These are phyloP conservation scores for Jatropha multifida DNA, from an alignment of 441 rosid species.

Conservation along the genomic window DNA sequence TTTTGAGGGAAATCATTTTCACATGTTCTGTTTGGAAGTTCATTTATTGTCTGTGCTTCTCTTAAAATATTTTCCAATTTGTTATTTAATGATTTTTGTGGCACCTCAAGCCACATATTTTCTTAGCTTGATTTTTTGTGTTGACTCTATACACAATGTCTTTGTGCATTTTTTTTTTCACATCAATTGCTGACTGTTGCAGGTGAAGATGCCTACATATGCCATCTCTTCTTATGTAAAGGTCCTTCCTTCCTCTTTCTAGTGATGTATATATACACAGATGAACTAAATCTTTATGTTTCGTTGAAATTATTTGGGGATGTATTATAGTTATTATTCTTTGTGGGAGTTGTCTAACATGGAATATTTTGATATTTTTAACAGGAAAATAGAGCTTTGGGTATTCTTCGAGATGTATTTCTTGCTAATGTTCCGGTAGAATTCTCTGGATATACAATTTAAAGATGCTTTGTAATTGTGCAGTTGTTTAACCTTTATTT, in stretches of 20 bases:
- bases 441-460: constrained; percentile 17
- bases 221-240: constrained; percentile 37
- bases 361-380: constrained; percentile 22
- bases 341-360: constrained; percentile 9
- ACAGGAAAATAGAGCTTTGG: constrained; percentile 71
- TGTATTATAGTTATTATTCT: constrained; percentile 4
- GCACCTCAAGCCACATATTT: not conserved
- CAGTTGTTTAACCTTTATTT: constrained; percentile 24
- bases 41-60: not conserved
- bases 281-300: not conserved
- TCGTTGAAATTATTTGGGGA: not conserved
- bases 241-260: constrained; percentile 36
- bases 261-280: not conserved
- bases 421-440: constrained; percentile 94
- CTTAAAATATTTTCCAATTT: not conserved
- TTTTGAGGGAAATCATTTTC: not conserved
- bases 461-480: constrained; percentile 2
- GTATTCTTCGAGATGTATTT: constrained; percentile 71
- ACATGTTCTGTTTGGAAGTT: not conserved
- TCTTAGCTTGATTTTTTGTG: not conserved
- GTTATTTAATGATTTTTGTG: not conserved
- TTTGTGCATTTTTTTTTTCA: constrained; percentile 14
- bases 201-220: constrained; percentile 58
- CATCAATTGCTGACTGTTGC: constrained; percentile 25
- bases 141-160: not conserved